Evolutionary conservation across 495 filamentous ascomycete species (phyloP), one percentile per base, ranked within the genome.

Genomic region (Podospora bellae-mahoneyi): DNA sequence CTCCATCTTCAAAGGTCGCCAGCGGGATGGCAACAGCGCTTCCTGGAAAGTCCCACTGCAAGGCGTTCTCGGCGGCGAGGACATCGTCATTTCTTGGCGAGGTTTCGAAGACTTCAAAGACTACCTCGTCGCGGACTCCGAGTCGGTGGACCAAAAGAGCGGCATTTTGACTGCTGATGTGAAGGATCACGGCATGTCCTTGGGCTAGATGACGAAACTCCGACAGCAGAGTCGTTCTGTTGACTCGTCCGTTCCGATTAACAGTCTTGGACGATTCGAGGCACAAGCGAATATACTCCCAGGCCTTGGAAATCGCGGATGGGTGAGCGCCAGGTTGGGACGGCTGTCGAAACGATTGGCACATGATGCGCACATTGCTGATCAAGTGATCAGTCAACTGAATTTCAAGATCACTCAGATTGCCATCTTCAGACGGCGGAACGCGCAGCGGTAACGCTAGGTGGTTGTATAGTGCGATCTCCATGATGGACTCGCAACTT

Each of bases 21-120:
- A 66, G 80, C 75, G 76, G 84, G 79, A 77, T 79, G 5, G 78
- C 73, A 0, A 82, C 83, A 16, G 72, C 72, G 53, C 69, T 70
- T 9, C 79, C 78, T 1, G 79, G 79, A 26, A 81, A 81, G 54
- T 81, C 79, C 79, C 79, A 81, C 44, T 73, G 68, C 44, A 81
- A 56, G 4, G 75, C 74, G 57, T 73, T 73, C 4, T 70, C 70
- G 2, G 78, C 72, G 1, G 75, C 77, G 2, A 81, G 67, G 23
- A 86, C 82, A 5, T 80, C 39, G n/a, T 82, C 78, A 9, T 82
- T 82, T 4, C 55, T 64, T 2, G 86, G 75, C 0, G 87, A 88
- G 9, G 84, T 75, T 69, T 90, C 86, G 64, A 89, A 88, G 0
- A 80, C 77, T 70, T 90, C 87, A 53, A 90, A 73, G 0, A 78